Conservation (phyloP, 1,139 yeast species). For the Taphrina communis region DNA sequence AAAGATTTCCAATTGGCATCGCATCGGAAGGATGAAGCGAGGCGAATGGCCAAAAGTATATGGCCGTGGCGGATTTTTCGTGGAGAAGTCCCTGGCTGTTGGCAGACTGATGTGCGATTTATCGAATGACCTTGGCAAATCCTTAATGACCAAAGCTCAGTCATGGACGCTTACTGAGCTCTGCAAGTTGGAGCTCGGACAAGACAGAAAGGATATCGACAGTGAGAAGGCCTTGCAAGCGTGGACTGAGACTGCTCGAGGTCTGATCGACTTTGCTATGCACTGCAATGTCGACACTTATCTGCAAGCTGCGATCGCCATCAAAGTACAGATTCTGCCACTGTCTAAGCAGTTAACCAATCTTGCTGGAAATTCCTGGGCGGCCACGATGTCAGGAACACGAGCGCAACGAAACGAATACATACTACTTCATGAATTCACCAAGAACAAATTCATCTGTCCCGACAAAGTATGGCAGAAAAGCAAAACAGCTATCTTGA, state of each 20-base stretch:
- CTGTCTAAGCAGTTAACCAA: conserved; percentile 89
- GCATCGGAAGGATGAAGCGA: conserved; percentile 81
- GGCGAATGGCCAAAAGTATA: conserved; percentile 68
- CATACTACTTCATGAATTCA: conserved; percentile 89
- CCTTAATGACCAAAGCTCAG: conserved; percentile 83
- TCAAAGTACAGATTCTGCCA: conserved; percentile 82
- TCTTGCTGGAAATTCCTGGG: conserved; percentile 97
- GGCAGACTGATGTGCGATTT: conserved; percentile 93
- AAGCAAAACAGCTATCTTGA: conserved; percentile 32
- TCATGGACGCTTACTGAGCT: conserved; percentile 96
- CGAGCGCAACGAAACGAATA: conserved; percentile 96
- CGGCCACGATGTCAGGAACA: conserved; percentile 91
- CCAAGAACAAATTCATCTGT: conserved; percentile 76
- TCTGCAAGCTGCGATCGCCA: conserved; percentile 73
- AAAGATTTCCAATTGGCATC: conserved; percentile 75
- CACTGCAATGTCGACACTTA: conserved; percentile 74
- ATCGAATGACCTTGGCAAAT: conserved; percentile 93
- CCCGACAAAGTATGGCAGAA: conserved; percentile 67
- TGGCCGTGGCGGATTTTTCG: conserved; percentile 57
- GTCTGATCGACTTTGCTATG: conserved; percentile 69
- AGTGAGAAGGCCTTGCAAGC: conserved; percentile 61
- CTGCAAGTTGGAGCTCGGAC: conserved; percentile 77
- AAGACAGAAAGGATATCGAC: conserved; percentile 66
- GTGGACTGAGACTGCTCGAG: conserved; percentile 63
- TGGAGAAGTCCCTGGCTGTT: conserved; percentile 67